A percentile compares a stretch with the other conserved stretches of the same genome.
Conservation (phyloP, 1,284 basidiomycete genomes). For the Pulveroboletus sp. region DNA sequence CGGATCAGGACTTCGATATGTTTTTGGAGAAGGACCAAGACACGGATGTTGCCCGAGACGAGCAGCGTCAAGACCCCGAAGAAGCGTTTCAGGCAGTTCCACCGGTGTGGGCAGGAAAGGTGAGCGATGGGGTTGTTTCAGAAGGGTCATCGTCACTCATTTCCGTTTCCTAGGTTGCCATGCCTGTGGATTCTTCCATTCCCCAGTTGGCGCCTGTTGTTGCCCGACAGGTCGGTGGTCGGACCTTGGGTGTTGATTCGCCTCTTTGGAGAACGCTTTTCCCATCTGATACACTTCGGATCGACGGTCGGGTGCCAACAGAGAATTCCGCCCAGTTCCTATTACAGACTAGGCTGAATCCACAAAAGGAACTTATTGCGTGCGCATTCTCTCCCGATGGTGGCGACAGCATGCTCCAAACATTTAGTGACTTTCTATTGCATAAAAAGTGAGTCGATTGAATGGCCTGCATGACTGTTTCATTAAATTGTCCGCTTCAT, state of each 20-base stretch:
- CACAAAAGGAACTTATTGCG: conserved; percentile 77
- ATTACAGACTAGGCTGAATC: conserved; percentile 71
- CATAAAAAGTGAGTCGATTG: conserved; percentile 66
- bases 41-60: conserved; percentile 23
- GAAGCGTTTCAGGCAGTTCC: conserved; percentile 53
- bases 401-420: conserved; percentile 53
- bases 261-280: conserved; percentile 72
- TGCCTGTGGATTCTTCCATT: conserved; percentile 73
- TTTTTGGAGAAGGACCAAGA: conserved; percentile 63
- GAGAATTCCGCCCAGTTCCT: conserved; percentile 76
- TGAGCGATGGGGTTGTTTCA: conserved; percentile 37
- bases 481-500: conserved; percentile 8
- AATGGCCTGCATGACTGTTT: conserved; percentile 1
- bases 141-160: conserved; percentile 16
- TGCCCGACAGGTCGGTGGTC: conserved; percentile 74
- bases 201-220: conserved; percentile 64
- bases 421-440: conserved; percentile 69
- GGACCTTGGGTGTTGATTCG: conserved; percentile 53
- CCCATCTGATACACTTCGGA: conserved; percentile 62
- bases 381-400: conserved; percentile 66
- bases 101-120: conserved; percentile 72
- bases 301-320: conserved; percentile 81
- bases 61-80: conserved; percentile 35
- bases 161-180: conserved; percentile 57
- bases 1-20: conserved; percentile 82